Percentiles rank a stretch among this genome's conserved stretches.
Evolutionary conservation across 2,329 filamentous ascomycete genomes (phyloP).

Genomic region (Penicillium rolfsii): DNA sequence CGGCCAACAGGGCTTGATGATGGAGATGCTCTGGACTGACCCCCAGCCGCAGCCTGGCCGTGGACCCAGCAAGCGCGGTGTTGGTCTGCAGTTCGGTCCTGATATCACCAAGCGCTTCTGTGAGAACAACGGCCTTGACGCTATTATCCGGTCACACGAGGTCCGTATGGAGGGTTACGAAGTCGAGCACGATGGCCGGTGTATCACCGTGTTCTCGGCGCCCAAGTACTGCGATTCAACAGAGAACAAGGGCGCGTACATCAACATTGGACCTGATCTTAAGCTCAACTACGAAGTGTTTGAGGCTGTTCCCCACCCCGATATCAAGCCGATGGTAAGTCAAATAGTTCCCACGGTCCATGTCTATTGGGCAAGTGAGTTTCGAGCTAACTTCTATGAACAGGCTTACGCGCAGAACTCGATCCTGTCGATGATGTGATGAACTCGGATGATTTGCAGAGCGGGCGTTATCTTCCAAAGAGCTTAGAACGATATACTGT

Average conservation of each 20-base stretch:
- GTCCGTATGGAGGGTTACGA: constrained; percentile 99
- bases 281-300: constrained; percentile 93
- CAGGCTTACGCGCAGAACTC: constrained; percentile 85
- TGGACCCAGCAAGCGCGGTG: constrained; percentile 93
- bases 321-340: constrained; percentile 84
- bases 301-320: constrained; percentile 92
- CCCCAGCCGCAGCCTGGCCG: constrained; percentile 84
- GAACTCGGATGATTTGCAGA: constrained; percentile 26
- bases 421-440: constrained; percentile 73
- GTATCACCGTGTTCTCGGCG: constrained; percentile 97
- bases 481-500: constrained; percentile 22
- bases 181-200: constrained; percentile 91
- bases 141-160: constrained; percentile 95
- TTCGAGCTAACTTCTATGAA: constrained; percentile 5
- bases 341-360: not conserved
- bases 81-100: constrained; percentile 94
- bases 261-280: constrained; percentile 90
- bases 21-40: constrained; percentile 99
- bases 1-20: constrained; percentile 93
- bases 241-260: constrained; percentile 97
- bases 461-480: constrained; percentile 33
- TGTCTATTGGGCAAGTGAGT: not conserved
- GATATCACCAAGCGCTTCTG: constrained; percentile 97
- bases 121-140: constrained; percentile 90
- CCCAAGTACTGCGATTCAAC: constrained; percentile 97